phyloP scores from a whole-genome alignment of 1,139 yeast genomes.

The Schizosaccharomyces versatilis region DNA sequence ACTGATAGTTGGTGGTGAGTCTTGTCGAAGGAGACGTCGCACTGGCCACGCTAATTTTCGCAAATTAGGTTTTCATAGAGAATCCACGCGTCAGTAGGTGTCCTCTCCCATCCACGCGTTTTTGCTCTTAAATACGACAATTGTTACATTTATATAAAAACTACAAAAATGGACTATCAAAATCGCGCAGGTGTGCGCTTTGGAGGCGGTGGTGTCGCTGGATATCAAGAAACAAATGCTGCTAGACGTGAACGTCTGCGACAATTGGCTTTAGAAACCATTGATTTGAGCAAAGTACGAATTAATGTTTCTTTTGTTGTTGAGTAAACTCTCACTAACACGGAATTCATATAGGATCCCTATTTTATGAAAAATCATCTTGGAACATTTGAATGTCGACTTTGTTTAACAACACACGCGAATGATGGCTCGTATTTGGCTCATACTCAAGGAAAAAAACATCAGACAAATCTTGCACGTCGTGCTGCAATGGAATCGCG shows the following conservation, averaged over 20 bases:
- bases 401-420: constrained; percentile 55
- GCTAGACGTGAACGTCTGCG: constrained; percentile 43
- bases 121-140: neutral
- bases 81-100: too few species aligned
- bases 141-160: neutral
- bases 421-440: constrained; percentile 57
- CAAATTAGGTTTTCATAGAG: too few species aligned
- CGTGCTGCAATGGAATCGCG: constrained; percentile 24
- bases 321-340: neutral
- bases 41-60: too few species aligned
- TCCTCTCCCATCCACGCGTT: too few species aligned
- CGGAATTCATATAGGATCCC: constrained; percentile 25
- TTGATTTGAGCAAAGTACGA: constrained; percentile 32
- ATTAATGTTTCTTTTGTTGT: neutral
- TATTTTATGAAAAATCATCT: constrained; percentile 53
- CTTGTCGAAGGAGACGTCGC: too few species aligned
- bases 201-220: constrained; percentile 49
- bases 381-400: constrained; percentile 51
- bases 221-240: constrained; percentile 40
- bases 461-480: constrained; percentile 42
- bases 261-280: constrained; percentile 38
- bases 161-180: constrained; percentile 29
- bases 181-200: constrained; percentile 37
- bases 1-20: too few species aligned
- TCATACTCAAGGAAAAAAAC: constrained; percentile 62